Conservation (phyloP, 2,329 filamentous ascomycete genomes). For the Leptosphaerulina australis region DNA sequence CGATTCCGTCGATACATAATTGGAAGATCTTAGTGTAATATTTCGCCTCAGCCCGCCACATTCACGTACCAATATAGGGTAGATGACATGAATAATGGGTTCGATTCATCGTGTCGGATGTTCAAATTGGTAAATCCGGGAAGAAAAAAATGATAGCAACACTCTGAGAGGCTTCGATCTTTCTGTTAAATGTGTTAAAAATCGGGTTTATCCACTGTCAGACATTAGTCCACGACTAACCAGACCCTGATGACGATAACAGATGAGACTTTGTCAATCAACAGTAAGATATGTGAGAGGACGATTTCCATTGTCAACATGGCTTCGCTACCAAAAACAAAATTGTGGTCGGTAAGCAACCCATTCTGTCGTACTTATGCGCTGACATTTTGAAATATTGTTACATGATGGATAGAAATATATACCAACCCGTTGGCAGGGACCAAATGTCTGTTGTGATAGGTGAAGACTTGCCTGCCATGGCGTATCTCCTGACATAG, state of each 20-base stretch:
- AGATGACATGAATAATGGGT: conserved; percentile 3
- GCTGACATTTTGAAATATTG: neutral
- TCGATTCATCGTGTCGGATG: too few species aligned
- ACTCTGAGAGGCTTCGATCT: neutral
- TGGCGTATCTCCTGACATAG: conserved; percentile 8
- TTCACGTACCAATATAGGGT: neutral
- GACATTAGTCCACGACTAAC: neutral
- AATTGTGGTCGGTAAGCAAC: conserved; percentile 1
- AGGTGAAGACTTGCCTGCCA: conserved; percentile 2
- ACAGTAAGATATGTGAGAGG: neutral
- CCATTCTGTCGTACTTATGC: too few species aligned
- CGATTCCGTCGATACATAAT: neutral
- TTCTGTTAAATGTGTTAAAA: neutral
- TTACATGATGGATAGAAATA: conserved; percentile 7
- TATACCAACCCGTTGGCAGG: conserved; percentile 2
- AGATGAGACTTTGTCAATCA: neutral
- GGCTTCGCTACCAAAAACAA: neutral
- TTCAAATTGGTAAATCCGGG: neutral
- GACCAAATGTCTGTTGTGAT: neutral
- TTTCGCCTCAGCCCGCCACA: neutral
- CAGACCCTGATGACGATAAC: neutral
- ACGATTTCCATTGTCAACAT: conserved; percentile 5
- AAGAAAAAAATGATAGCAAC: neutral
- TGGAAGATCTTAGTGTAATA: neutral
- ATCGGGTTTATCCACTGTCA: conserved; percentile 3